Conservation (phyloP, 768 basidiomycete genomes). For the Lentinus brumalis region DNA sequence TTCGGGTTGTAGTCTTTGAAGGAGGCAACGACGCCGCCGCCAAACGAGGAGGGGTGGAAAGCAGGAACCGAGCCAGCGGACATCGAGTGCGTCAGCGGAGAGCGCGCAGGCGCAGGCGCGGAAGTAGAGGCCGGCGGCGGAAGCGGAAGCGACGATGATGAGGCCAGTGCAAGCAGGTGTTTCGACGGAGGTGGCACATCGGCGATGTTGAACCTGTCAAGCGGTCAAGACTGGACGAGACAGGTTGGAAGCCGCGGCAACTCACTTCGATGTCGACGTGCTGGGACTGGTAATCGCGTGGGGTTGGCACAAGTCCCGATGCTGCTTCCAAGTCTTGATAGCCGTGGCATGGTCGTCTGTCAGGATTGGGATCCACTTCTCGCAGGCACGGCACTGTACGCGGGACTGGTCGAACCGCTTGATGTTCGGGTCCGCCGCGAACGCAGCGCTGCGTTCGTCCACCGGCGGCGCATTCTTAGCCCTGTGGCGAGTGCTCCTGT, state of each 20-base stretch:
- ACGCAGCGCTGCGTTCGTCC: conserved; percentile 59
- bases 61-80: conserved; percentile 1
- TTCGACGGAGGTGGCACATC: conserved; percentile 36
- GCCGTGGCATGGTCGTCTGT: conserved; percentile 62
- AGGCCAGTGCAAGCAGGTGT: conserved; percentile 36
- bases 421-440: conserved; percentile 68
- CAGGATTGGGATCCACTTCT: conserved; percentile 64
- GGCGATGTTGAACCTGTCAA: conserved; percentile 22
- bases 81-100: conserved; percentile 9
- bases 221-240: background rate
- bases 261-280: conserved; percentile 17
- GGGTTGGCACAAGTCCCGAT: conserved; percentile 58
- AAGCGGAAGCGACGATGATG: conserved; percentile 29
- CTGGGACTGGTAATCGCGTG: conserved; percentile 17
- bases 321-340: conserved; percentile 65
- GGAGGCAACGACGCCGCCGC: conserved; percentile 19
- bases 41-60: conserved; percentile 2
- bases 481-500: background rate
- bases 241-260: background rate
- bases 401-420: conserved; percentile 77
- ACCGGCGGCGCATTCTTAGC: conserved; percentile 44
- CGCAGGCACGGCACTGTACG: conserved; percentile 68
- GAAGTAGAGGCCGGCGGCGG: conserved; percentile 7
- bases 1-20: conserved; percentile 62
- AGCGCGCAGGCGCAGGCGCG: conserved; percentile 1